These are phyloP conservation scores for Hordeum marinum DNA, from an alignment of 176 grass and related monocot genomes.

Conservation along the genomic window DNA sequence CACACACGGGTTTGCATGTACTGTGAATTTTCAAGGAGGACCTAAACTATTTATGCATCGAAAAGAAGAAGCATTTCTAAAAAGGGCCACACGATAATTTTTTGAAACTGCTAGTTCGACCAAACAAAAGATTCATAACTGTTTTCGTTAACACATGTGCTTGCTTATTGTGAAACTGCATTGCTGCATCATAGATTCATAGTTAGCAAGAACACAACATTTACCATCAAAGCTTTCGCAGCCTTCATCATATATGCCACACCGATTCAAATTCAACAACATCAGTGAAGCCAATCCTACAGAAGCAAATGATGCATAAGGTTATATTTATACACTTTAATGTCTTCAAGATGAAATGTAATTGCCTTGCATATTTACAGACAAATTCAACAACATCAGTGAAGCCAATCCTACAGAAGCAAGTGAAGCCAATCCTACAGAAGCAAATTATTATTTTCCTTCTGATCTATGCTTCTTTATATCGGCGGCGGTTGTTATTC, in stretches of 20 bases:
- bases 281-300: constrained; percentile 65
- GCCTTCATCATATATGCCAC: constrained; percentile 78
- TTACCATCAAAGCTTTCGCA: constrained; percentile 74
- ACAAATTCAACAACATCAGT: too few species aligned
- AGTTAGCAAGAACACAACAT: not conserved
- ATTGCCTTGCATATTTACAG: not conserved
- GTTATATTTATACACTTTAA: not conserved
- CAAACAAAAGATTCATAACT: not conserved
- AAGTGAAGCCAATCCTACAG: too few species aligned
- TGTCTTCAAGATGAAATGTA: not conserved
- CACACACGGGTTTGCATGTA: not conserved
- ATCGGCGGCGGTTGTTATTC: too few species aligned
- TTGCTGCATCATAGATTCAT: not conserved
- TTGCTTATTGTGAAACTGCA: not conserved
- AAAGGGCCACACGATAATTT: not conserved
- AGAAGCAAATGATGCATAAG: constrained; percentile 7
- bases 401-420: too few species aligned
- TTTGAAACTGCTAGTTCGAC: not conserved
- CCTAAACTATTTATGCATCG: not conserved
- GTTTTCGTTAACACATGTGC: not conserved
- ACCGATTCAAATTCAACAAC: constrained; percentile 73
- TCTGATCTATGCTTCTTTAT: too few species aligned
- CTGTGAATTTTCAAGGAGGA: not conserved
- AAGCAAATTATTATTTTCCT: too few species aligned
- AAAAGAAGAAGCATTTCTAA: not conserved